phyloP scores from a whole-genome alignment of 306 rosid species.

The Coriaria nepalensis region DNA sequence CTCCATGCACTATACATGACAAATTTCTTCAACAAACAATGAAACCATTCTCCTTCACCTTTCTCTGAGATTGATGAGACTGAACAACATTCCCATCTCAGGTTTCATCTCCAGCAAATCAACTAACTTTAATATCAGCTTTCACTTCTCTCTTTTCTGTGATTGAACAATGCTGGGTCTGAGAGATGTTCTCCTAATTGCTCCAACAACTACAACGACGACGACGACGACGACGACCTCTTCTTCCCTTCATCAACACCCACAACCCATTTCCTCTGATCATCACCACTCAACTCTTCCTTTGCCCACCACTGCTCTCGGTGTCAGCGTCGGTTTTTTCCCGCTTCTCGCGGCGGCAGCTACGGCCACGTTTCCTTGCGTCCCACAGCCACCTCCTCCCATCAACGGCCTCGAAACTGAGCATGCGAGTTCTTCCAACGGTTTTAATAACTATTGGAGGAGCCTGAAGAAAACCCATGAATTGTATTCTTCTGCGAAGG shows the following conservation, averaged over 20 bases:
- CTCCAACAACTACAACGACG: constrained; percentile 18
- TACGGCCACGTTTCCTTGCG: constrained; percentile 17
- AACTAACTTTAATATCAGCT: too few relatives aligned
- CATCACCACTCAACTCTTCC: constrained; percentile 30
- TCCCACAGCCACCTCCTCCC: constrained; percentile 16
- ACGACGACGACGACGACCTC: not conserved
- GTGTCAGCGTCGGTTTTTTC: constrained; percentile 70
- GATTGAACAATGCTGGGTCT: constrained; percentile 51
- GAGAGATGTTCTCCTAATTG: constrained; percentile 57
- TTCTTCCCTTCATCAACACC: constrained; percentile 36
- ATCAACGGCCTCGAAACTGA: not conserved
- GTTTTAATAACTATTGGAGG: constrained; percentile 17
- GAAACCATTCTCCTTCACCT: too few relatives aligned
- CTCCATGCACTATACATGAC: too few relatives aligned
- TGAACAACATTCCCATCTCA: too few relatives aligned
- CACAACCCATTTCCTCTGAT: constrained; percentile 43
- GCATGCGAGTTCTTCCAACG: constrained; percentile 4
- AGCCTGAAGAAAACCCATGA: constrained; percentile 39
- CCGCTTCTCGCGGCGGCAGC: constrained; percentile 45
- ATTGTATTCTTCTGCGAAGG: constrained; percentile 14
- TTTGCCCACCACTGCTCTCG: constrained; percentile 48
- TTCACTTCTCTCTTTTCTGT: not conserved
- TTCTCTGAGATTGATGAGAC: too few relatives aligned
- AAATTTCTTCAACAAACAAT: too few relatives aligned
- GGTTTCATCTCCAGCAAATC: not conserved